A percentile compares a stretch with the other conserved stretches of the same genome.
Conservation (phyloP, 78 protist genomes). For the Speleostelium caveatum region DNA sequence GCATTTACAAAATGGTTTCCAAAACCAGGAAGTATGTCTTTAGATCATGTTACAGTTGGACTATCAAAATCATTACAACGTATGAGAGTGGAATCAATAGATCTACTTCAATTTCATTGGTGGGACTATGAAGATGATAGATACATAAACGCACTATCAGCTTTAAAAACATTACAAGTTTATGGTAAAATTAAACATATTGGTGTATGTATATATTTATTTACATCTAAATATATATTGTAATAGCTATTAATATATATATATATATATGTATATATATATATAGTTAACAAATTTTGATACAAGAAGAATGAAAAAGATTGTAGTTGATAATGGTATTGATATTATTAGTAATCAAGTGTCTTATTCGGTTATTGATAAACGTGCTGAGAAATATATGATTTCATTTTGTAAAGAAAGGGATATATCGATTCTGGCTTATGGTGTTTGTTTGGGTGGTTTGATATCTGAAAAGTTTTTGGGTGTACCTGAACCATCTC, state of each 20-base stretch:
- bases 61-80: constrained; percentile 18
- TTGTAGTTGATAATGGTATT: constrained; percentile 3
- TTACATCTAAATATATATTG: background rate
- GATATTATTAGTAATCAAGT: constrained; percentile 42
- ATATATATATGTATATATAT: too few relatives aligned
- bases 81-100: constrained; percentile 35
- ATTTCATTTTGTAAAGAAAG: constrained; percentile 29
- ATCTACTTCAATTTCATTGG: constrained; percentile 75
- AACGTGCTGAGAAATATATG: constrained; percentile 37
- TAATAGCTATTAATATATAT: background rate
- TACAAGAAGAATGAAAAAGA: constrained; percentile 40
- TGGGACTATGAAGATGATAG: constrained; percentile 77
- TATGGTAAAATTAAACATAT: constrained; percentile 39
- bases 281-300: constrained; percentile 63
- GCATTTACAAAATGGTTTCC: constrained; percentile 79
- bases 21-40: constrained; percentile 40
- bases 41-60: constrained; percentile 16
- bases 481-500: constrained; percentile 78
- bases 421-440: constrained; percentile 36
- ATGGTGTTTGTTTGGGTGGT: constrained; percentile 80
- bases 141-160: constrained; percentile 22
- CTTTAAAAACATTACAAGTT: constrained; percentile 6
- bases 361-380: constrained; percentile 49
- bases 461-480: constrained; percentile 68
- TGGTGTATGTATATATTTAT: constrained; percentile 26